Percentiles rank a stretch among this genome's conserved stretches.
These are phyloP conservation scores for Cercophora sp. DNA, from an alignment of 495 filamentous ascomycete species.

Conservation along the genomic window DNA sequence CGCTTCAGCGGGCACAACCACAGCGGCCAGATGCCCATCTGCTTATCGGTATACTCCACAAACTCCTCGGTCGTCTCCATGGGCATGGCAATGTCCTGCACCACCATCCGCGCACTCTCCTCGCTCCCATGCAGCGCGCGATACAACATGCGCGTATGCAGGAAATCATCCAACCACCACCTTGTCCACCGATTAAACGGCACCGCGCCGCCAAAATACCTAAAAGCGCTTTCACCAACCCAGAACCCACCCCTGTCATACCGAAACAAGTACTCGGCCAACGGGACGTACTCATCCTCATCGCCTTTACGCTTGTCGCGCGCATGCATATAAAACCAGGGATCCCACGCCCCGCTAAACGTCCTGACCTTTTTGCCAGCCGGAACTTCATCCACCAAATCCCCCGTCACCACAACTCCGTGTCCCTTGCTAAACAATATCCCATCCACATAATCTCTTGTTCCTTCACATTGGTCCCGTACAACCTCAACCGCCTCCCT, in stretches of 20 bases:
- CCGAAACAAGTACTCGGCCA: conserved; percentile 53
- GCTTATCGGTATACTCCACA: conserved; percentile 46
- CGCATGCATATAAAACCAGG: conserved; percentile 54
- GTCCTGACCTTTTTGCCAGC: conserved; percentile 27
- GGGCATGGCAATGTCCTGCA: conserved; percentile 58
- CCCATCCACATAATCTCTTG: conserved; percentile 41
- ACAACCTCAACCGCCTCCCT: conserved; percentile 38
- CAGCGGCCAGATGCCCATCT: conserved; percentile 53
- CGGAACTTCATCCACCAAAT: conserved; percentile 42
- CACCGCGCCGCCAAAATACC: conserved; percentile 45
- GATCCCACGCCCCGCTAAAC: conserved; percentile 46
- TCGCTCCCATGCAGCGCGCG: conserved; percentile 56
- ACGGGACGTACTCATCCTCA: conserved; percentile 35
- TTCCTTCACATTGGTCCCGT: conserved; percentile 28
- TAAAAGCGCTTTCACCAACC: conserved; percentile 52
- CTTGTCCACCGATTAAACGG: conserved; percentile 54
- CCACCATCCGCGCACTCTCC: conserved; percentile 48
- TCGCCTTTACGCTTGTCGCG: conserved; percentile 24
- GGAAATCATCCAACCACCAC: conserved; percentile 58
- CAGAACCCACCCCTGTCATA: conserved; percentile 61
- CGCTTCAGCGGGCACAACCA: conserved; percentile 57
- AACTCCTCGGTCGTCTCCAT: conserved; percentile 46
- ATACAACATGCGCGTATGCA: conserved; percentile 63
- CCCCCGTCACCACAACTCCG: conserved; percentile 52
- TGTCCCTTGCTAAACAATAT: conserved; percentile 48